Evolutionary conservation across 1,284 basidiomycete genomes (phyloP).

Genomic region (Cryptococcus sp.): DNA sequence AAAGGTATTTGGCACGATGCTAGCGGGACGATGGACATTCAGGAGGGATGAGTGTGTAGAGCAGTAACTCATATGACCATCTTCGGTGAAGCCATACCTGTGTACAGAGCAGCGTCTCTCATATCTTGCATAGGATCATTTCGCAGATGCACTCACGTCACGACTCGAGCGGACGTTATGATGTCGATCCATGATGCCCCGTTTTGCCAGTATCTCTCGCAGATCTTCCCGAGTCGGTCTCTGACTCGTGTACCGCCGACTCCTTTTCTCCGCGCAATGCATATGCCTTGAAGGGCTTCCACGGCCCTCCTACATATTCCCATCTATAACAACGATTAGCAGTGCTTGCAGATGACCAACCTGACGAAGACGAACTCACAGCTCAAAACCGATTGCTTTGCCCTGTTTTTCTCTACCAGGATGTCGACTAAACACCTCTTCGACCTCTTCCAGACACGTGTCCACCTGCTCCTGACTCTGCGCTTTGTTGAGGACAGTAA

Average conservation of each 20-base stretch:
- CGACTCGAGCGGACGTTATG: too few relatives aligned
- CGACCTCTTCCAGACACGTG: conserved; percentile 12
- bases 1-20: conserved; percentile 34
- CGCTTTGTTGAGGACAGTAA: conserved; percentile 25
- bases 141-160: too few relatives aligned
- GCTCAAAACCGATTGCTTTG: conserved; percentile 15
- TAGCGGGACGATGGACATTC: conserved; percentile 40
- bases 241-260: not conserved
- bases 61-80: too few relatives aligned
- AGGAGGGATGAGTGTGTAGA: not conserved
- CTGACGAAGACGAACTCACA: conserved; percentile 5
- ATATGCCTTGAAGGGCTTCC: conserved; percentile 17
- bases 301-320: conserved; percentile 19
- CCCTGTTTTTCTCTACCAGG: conserved; percentile 6
- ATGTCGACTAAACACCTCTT: conserved; percentile 10
- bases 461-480: conserved; percentile 15
- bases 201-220: too few relatives aligned
- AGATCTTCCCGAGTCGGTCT: too few relatives aligned
- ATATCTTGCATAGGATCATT: too few relatives aligned
- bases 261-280: conserved; percentile 9
- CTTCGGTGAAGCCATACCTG: too few relatives aligned
- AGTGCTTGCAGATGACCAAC: not conserved
- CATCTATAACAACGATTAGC: not conserved
- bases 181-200: too few relatives aligned
- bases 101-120: too few relatives aligned